Evolutionary conservation across 1,284 basidiomycete genomes (phyloP).

Genomic region (Austroboletus olivaceoglutinosus): DNA sequence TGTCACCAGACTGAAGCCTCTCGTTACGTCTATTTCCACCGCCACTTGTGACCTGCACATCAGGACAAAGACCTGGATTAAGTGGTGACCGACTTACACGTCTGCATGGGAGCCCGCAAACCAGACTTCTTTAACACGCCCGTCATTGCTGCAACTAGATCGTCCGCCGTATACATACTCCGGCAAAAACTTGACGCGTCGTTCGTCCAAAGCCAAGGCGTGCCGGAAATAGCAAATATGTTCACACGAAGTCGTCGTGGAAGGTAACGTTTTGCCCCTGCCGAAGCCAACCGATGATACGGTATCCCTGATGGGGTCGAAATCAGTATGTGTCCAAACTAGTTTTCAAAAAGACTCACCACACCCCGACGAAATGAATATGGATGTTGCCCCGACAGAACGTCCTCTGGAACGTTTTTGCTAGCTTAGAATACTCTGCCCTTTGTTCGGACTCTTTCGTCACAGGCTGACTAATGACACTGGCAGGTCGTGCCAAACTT

Average conservation of each 20-base stretch:
- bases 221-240: conserved; percentile 35
- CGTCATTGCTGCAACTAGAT: conserved; percentile 8
- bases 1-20: conserved; percentile 30
- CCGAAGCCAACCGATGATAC: conserved; percentile 38
- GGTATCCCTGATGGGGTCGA: conserved; percentile 25
- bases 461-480: conserved; percentile 11
- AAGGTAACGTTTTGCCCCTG: conserved; percentile 27
- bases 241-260: conserved; percentile 25
- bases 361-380: conserved; percentile 40
- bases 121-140: conserved; percentile 36
- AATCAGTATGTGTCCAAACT: neutral
- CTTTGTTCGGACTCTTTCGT: conserved; percentile 14
- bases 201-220: conserved; percentile 38
- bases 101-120: conserved; percentile 37
- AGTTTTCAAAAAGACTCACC: conserved; percentile 20
- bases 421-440: conserved; percentile 10
- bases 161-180: conserved; percentile 35
- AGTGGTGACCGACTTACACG: conserved; percentile 27
- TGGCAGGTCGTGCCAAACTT: conserved; percentile 8
- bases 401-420: conserved; percentile 24
- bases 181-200: conserved; percentile 42
- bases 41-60: conserved; percentile 20
- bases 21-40: conserved; percentile 31
- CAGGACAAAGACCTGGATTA: neutral
- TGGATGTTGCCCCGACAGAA: conserved; percentile 26